A percentile compares a stretch with the other conserved stretches of the same genome.
phyloP scores from a whole-genome alignment of 2,329 filamentous ascomycete genomes.

The Botrytis tulipae region DNA sequence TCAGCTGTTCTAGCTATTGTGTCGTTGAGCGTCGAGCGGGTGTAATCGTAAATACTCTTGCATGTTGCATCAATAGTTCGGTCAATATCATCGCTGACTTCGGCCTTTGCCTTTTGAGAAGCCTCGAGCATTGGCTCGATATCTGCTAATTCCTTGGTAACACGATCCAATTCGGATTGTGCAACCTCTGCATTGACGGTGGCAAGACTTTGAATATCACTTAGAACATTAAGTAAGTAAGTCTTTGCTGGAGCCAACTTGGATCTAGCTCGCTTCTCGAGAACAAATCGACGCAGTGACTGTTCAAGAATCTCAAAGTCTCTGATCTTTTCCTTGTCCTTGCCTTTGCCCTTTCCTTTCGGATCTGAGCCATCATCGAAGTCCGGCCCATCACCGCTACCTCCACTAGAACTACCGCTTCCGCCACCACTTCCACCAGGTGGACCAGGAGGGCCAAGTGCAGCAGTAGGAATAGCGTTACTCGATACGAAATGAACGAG shows the following conservation, averaged over 20 bases:
- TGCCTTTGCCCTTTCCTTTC: conserved; percentile 70
- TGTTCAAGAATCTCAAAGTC: conserved; percentile 90
- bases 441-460: conserved; percentile 43
- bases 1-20: conserved; percentile 77
- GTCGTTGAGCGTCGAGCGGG: conserved; percentile 69
- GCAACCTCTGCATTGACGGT: conserved; percentile 86
- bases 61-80: conserved; percentile 80
- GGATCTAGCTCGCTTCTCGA: conserved; percentile 92
- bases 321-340: conserved; percentile 80
- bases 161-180: conserved; percentile 77
- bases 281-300: conserved; percentile 84
- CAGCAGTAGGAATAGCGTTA: conserved; percentile 80
- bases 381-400: conserved; percentile 47
- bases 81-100: conserved; percentile 80
- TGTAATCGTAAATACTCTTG: conserved; percentile 81
- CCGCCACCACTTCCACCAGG: conserved; percentile 54
- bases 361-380: conserved; percentile 51
- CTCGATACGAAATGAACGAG: conserved; percentile 98
- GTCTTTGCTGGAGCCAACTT: conserved; percentile 95
- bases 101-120: conserved; percentile 73
- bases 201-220: conserved; percentile 80
- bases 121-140: conserved; percentile 84
- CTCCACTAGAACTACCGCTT: conserved; percentile 54
- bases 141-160: conserved; percentile 74
- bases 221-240: conserved; percentile 89